Evolutionary conservation across 768 basidiomycete species (phyloP), one percentile per base, ranked within the genome.

Genomic region (Rhodotorula toruloides): DNA sequence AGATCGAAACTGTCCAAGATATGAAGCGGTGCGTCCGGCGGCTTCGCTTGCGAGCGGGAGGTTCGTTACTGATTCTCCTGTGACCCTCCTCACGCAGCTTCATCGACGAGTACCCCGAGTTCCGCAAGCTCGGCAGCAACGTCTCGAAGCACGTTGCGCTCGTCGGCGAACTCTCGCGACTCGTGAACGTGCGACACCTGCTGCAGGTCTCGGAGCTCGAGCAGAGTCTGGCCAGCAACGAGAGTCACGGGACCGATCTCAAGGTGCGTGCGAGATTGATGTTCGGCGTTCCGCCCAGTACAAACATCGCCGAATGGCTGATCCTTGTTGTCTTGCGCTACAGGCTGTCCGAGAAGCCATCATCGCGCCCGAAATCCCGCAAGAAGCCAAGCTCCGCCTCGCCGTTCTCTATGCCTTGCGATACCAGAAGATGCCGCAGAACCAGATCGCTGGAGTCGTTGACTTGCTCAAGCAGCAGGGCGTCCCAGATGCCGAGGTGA

Each of bases 101-200:
- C 58, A 89, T 99, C 4, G 96, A 99, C 76, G 93, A 97, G 73
- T 99, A 94, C 78, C 96, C 96, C 2, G 96, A 99, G 77, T 97
- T 98, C 75, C 83, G 87, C 72, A 93, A 93, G 76, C 82, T 99
- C 37, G 92, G 96, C 2, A 93, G 93, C 14, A 99, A 99, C 76
- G 96, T 99, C 37, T 94, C 91, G 80, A 99, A 98, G 78, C 96
- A 98, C 74, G 96, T 98, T 29, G 90, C 94, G 12, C 79, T 99
- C 31, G 96, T 99, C 0, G 94, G 96, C 19, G 96, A 99, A 76
- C 82, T 99, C 66, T 94, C 91, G 75, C 82, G 94, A 65, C 78
- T 98, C 52, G 91, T 98, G 22, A 89, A 85, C 58, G 80, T 85
- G 65, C 88, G 93, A 74, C 89, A 87, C 74, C 79, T 98, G 50